Evolutionary conservation across 495 filamentous ascomycete genomes (phyloP).

Genomic region (Cairneyella variabilis): DNA sequence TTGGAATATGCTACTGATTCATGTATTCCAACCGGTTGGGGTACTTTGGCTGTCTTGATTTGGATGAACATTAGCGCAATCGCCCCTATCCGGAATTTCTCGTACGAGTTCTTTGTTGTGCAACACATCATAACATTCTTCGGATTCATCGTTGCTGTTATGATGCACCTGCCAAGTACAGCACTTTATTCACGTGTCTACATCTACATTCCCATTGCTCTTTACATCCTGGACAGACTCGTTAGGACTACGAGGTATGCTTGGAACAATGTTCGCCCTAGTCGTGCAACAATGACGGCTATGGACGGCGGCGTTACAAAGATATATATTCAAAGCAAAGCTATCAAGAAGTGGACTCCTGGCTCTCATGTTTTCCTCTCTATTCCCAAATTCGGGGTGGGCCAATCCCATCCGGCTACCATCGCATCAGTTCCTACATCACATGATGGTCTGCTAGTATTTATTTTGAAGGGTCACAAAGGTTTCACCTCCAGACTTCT

Average conservation of each 20-base stretch:
- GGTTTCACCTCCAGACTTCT: conserved; percentile 66
- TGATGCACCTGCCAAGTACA: conserved; percentile 58
- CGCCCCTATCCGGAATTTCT: conserved; percentile 64
- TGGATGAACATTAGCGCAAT: conserved; percentile 70
- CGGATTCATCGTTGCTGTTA: conserved; percentile 62
- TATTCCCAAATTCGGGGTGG: conserved; percentile 60
- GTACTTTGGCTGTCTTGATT: conserved; percentile 66
- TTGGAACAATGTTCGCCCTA: conserved; percentile 60
- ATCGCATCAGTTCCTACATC: conserved; percentile 52
- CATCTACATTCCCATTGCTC: conserved; percentile 70
- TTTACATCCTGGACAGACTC: conserved; percentile 67
- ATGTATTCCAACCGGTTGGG: conserved; percentile 56
- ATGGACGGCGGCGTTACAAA: conserved; percentile 55
- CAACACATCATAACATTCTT: conserved; percentile 72
- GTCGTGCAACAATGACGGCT: conserved; percentile 13
- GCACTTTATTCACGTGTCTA: conserved; percentile 42
- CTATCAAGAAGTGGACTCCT: conserved; percentile 66
- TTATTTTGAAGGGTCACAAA: conserved; percentile 62
- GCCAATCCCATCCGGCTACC: conserved; percentile 82
- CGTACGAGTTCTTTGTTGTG: conserved; percentile 82
- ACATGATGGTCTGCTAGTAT: conserved; percentile 60
- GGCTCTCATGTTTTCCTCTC: conserved; percentile 81
- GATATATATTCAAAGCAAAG: conserved; percentile 37
- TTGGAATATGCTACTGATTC: conserved; percentile 24
- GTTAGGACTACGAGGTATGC: conserved; percentile 46